These are phyloP conservation scores for Ganoderma multipileum DNA, from an alignment of 1,284 basidiomycete species.

Conservation along the genomic window DNA sequence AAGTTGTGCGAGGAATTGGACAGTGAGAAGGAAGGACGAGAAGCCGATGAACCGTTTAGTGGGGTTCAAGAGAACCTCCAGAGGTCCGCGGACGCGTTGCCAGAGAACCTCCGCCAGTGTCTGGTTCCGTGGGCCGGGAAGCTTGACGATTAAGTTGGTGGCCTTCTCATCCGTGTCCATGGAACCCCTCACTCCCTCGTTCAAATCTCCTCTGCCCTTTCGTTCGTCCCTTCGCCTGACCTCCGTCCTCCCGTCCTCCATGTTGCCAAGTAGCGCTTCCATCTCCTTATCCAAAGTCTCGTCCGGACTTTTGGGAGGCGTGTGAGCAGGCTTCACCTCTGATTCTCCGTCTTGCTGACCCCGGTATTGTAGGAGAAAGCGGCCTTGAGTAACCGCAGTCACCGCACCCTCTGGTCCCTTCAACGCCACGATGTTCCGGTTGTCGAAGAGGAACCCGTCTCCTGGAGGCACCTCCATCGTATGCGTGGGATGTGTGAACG, in stretches of 20 bases:
- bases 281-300: background rate
- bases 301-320: background rate
- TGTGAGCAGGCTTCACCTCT: background rate
- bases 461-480: constrained; percentile 26
- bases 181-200: background rate
- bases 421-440: constrained; percentile 19
- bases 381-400: constrained; percentile 26
- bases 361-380: constrained; percentile 23
- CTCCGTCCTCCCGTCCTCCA: background rate
- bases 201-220: background rate
- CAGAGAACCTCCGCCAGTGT: background rate
- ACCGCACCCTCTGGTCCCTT: constrained; percentile 27
- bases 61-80: background rate
- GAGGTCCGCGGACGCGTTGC: background rate
- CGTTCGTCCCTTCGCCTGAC: background rate
- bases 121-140: background rate
- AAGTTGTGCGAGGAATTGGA: constrained; percentile 30
- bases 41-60: constrained; percentile 11
- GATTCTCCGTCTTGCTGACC: background rate
- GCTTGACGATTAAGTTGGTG: background rate
- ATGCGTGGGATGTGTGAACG: constrained; percentile 23
- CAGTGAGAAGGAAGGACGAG: constrained; percentile 25
- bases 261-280: background rate
- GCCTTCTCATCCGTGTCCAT: background rate
- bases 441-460: constrained; percentile 27